Base-by-base conservation (phyloP, 805 yeast genomes). In the Candida sanyiensis region DNA sequence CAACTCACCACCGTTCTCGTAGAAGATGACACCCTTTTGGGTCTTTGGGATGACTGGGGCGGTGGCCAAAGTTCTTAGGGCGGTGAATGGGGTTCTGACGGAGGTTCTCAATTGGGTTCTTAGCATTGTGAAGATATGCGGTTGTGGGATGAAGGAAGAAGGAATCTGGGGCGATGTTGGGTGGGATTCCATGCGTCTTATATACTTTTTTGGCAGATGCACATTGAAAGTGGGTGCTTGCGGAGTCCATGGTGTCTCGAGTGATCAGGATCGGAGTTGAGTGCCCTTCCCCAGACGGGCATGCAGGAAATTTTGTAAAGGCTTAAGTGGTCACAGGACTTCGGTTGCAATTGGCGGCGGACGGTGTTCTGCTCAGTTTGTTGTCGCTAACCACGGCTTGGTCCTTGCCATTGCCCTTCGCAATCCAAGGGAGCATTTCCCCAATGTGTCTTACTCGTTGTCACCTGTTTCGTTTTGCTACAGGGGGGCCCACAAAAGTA, bases 1-100 rank as follows among this genome's bases (percentile, higher is more conserved):
- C 55, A 73, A 59, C 20, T 61, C 61, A 43, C 77, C 78, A 45
- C 73, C 73, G 54, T 64, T 62, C 52, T 67, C 70, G 57, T 73
- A 74, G 57, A 73, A 73, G 46, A 72, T 60, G 24, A 72, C 69
- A 39, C 69, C 79, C 54, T 73, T 73, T 56, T 73, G 79, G 15
- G 69, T 67, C 28, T 56, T 48, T 49, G 79, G 79, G 47, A 73
- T 60, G 29, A 41, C 54, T 42, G 53, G 55, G 37, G 60, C 55
- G 49, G 69, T 31, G 34, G 56, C 55, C 27, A 50, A 39, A 30
- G 45, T 42, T 52, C 57, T 45, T 15, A 43, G 28, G 34, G 36
- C 28, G 11, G 34, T 36, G 45, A 48, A 42, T 39, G 46, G 51
- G 38, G 50, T 43, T 48, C 49, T 50, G 40, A 40, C 19, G 19